Evolutionary conservation across 164 flowering plant genomes (phyloP), one percentile per base, ranked within the genome.

Genomic region (Berberis thunbergii): DNA sequence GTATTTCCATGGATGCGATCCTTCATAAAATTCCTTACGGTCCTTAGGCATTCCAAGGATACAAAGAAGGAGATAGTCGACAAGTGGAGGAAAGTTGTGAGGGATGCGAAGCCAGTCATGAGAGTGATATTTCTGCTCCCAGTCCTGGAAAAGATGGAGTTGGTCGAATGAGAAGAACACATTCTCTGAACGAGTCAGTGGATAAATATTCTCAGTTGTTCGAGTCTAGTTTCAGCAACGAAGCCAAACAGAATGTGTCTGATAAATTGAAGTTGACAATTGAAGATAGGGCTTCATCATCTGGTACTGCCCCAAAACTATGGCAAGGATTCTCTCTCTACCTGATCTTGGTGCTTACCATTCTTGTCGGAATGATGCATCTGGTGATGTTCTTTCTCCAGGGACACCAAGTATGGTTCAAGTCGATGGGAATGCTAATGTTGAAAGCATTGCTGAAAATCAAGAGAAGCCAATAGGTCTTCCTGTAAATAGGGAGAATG

Each of bases 11-110:
- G 97, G 97, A 93, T 73, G 92, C 83, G 1, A 63, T 90, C 59
- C 76, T 84, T 46, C 88, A 93, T 74, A 93, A 74, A 75, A 73
- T 90, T 50, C 97, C 96, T 73, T 78, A 74, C 39, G 88, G 84
- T 54, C n/a, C 75, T 65, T 0, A 72, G 65, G 44, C 58, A 69
- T 62, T 70, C 86, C 46, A 77, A 73, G 71, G 73, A 77, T 65
- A 50, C 62, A 50, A 75, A 71, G 57, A 72, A 62, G 57, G 74
- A 74, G 45, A 62, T 59, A 61, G 7, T 48, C 60, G 64, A 66
- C 60, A 66, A 68, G 26, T 61, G 58, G 67, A 77, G 72, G 52
- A 72, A 71, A 48, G 62, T 59, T 39, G 71, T 49, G 11, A 53
- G 26, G 26, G 26, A 26, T 26, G 26, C 26, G 26, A 26, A 26